Base-by-base conservation (phyloP, 495 filamentous ascomycete species). In the Umbilicaria muhlenbergii region DNA sequence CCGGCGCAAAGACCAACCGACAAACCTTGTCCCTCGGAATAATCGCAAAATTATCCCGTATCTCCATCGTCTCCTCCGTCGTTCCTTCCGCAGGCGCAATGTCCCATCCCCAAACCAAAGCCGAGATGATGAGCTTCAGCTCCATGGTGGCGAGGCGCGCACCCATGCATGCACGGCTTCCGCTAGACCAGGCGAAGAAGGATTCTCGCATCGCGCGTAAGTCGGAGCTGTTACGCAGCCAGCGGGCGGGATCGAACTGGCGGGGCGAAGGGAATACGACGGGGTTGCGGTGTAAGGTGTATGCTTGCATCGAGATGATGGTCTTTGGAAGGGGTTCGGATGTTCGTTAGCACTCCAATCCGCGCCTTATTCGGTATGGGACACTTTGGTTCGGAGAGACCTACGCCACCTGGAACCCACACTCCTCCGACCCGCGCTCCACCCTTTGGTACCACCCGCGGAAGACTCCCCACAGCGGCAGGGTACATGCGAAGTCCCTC, bases 131-230 rank as follows among this genome's bases (percentile, higher is more conserved):
- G 18, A 50, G 36, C 13, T 50, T 50, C 5, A 50, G 16, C 31
- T 50, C 43, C 48, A 50, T 46, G 8, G 10, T 15, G 8, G 43
- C 48, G 2, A 46, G 15, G 13, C 46, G 41, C 28, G 38, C 33
- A 2, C 48, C 48, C 34, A 50, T 24, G 16, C 43, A 50, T 10
- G 43, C 12, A 13, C 48, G 32, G 3, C 43, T 37, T 14, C 48
- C 48, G 34, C 46, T 50, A 13, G 43, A 46, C 15, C 35, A 50
- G 18, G 42, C 42, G 13, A 50, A 33, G 34, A 50, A 40, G 15
- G 43, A 39, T 11, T 46, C 43, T 11, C 46, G 34, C 48, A 50
- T 50, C 8, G 13, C 33, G 24, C 42, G 33, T 1, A 34, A 18
- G 15, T 36, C 43, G 32, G 36, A 17, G 16, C 15, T 8, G 21